Evolutionary conservation across 2,329 filamentous ascomycete species (phyloP).

Genomic region (Cercospora brassicicola): DNA sequence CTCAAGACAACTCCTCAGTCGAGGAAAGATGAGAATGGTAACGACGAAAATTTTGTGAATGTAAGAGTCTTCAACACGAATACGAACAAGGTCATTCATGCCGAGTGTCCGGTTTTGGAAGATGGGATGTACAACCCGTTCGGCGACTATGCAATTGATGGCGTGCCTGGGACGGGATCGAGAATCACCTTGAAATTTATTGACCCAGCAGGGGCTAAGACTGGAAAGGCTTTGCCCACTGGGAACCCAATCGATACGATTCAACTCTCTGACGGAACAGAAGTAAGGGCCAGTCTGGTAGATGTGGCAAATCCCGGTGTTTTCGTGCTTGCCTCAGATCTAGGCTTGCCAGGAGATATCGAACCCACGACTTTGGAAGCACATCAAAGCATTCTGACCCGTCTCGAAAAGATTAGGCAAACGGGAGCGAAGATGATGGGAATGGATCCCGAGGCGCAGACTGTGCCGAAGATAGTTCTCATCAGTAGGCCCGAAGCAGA

Average conservation of each 20-base stretch:
- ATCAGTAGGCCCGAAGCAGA: slow-evolving; percentile 41
- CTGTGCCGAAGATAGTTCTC: slow-evolving; percentile 64
- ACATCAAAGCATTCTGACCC: slow-evolving; percentile 50
- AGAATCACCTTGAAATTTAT: slow-evolving; percentile 62
- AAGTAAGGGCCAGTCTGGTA: slow-evolving; percentile 57
- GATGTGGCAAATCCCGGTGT: slow-evolving; percentile 66
- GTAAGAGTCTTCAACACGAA: slow-evolving; percentile 71
- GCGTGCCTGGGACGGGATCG: slow-evolving; percentile 60
- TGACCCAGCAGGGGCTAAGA: slow-evolving; percentile 63
- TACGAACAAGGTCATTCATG: slow-evolving; percentile 63
- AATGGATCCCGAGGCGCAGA: slow-evolving; percentile 50
- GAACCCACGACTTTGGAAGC: slow-evolving; percentile 57
- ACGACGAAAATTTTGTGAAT: slow-evolving; percentile 38
- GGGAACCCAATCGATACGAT: slow-evolving; percentile 57
- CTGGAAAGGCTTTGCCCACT: slow-evolving; percentile 62
- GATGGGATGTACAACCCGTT: slow-evolving; percentile 40
- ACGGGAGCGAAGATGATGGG: slow-evolving; percentile 63
- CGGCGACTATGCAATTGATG: slow-evolving; percentile 64
- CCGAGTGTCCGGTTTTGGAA: slow-evolving; percentile 57
- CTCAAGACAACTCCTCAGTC: slow-evolving; percentile 41
- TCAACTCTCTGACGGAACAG: slow-evolving; percentile 37
- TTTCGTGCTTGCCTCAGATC: slow-evolving; percentile 58
- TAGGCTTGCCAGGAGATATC: slow-evolving; percentile 54
- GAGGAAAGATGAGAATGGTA: slow-evolving; percentile 29
- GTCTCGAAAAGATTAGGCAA: slow-evolving; percentile 59